Percentiles rank a stretch among this genome's conserved stretches.
These are phyloP conservation scores for Clonostachys chloroleuca DNA, from an alignment of 2,329 filamentous ascomycete species.

Conservation along the genomic window DNA sequence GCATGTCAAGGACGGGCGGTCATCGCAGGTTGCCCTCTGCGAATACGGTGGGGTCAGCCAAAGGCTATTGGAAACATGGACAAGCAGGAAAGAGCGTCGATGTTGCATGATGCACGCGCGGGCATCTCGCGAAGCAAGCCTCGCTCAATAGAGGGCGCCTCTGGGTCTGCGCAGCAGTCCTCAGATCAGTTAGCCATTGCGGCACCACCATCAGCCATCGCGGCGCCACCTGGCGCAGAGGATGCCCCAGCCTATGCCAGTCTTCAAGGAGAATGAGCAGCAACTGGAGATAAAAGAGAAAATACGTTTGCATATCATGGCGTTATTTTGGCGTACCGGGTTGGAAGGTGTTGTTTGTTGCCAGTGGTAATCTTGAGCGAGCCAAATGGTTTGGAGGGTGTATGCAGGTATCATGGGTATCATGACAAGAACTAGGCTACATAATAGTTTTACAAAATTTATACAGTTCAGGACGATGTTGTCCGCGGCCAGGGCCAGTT, in stretches of 20 bases:
- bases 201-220: constrained; percentile 40
- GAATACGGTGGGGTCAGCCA: constrained; percentile 89
- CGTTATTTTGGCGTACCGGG: too few species aligned
- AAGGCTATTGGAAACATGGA: constrained; percentile 91
- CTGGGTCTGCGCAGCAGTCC: constrained; percentile 17
- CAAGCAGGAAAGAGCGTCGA: constrained; percentile 74
- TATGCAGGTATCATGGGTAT: constrained; percentile 8
- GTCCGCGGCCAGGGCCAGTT: constrained; percentile 6
- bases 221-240: constrained; percentile 73
- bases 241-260: constrained; percentile 78
- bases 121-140: constrained; percentile 21
- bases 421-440: constrained; percentile 4
- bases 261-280: constrained; percentile 68
- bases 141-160: constrained; percentile 22
- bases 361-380: too few species aligned
- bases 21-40: constrained; percentile 83
- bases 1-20: constrained; percentile 84
- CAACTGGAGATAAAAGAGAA: too few species aligned
- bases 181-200: too few species aligned
- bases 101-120: constrained; percentile 67
- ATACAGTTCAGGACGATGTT: constrained; percentile 16
- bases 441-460: constrained; percentile 5
- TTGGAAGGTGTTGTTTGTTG: too few species aligned
- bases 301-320: too few species aligned
- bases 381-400: not conserved